Conservation (phyloP, 768 basidiomycete species). For the Termitomyces heimii region DNA sequence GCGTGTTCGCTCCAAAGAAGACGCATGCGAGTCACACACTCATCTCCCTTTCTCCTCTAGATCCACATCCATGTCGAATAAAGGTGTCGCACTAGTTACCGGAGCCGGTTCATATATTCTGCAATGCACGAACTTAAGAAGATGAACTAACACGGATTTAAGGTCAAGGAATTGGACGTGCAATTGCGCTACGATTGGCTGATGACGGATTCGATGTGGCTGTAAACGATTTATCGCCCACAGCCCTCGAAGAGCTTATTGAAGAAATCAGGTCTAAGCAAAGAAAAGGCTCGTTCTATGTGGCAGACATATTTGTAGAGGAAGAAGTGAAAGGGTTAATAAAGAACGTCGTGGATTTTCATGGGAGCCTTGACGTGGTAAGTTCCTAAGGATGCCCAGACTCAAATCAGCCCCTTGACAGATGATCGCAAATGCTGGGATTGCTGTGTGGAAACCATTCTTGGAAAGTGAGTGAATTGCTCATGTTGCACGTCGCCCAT, state of each 20-base stretch:
- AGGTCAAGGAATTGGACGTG: constrained; percentile 15
- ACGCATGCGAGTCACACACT: background rate
- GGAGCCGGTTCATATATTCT: constrained; percentile 7
- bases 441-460: constrained; percentile 11
- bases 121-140: background rate
- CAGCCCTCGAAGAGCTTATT: background rate
- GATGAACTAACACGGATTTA: background rate
- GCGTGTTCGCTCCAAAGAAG: background rate
- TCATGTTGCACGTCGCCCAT: too few relatives aligned
- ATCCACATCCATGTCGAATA: background rate
- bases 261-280: constrained; percentile 16
- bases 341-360: constrained; percentile 6
- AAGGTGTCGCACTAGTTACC: constrained; percentile 11
- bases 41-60: background rate
- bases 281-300: constrained; percentile 10
- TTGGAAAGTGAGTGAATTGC: constrained; percentile 11
- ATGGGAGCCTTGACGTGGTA: constrained; percentile 27
- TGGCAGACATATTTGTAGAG: constrained; percentile 17
- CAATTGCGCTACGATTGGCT: constrained; percentile 15
- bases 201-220: constrained; percentile 16
- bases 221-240: constrained; percentile 29
- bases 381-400: background rate
- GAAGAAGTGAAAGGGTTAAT: constrained; percentile 19
- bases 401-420: background rate
- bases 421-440: constrained; percentile 30